These are phyloP conservation scores for Xylaria sp. DNA, from an alignment of 495 filamentous ascomycete genomes.

Conservation along the genomic window DNA sequence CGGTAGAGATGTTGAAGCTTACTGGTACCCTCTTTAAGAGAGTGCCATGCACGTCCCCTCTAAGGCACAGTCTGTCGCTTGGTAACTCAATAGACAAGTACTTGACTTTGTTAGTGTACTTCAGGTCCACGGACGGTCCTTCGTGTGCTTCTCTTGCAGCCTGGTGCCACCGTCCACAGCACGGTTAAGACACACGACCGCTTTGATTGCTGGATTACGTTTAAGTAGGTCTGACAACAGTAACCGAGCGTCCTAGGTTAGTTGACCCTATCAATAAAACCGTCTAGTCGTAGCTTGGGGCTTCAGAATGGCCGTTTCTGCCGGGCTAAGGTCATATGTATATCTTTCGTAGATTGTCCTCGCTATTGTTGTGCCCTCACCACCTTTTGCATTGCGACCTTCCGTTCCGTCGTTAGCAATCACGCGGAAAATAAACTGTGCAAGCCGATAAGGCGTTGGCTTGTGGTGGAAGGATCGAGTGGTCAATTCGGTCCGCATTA, in stretches of 20 bases:
- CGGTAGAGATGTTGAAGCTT: slow-evolving; percentile 61
- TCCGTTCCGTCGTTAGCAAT: slow-evolving; percentile 18
- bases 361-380: background rate
- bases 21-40: slow-evolving; percentile 52
- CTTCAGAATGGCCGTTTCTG: slow-evolving; percentile 32
- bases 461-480: slow-evolving; percentile 44
- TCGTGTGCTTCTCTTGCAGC: slow-evolving; percentile 36
- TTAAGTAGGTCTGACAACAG: slow-evolving; percentile 55
- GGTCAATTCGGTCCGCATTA: slow-evolving; percentile 33
- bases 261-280: slow-evolving; percentile 64
- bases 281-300: slow-evolving; percentile 39
- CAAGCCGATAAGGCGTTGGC: slow-evolving; percentile 38
- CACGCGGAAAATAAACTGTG: slow-evolving; percentile 36
- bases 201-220: slow-evolving; percentile 39
- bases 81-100: slow-evolving; percentile 58
- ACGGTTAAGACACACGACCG: slow-evolving; percentile 62
- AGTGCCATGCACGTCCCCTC: slow-evolving; percentile 37
- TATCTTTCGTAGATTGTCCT: slow-evolving; percentile 37
- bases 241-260: slow-evolving; percentile 59
- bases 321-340: slow-evolving; percentile 34
- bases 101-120: slow-evolving; percentile 43
- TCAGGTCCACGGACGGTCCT: slow-evolving; percentile 39
- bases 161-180: slow-evolving; percentile 37
- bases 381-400: background rate
- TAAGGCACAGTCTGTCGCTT: slow-evolving; percentile 48